phyloP scores from a whole-genome alignment of 2,329 filamentous ascomycete genomes.

The Penicillium sp. region DNA sequence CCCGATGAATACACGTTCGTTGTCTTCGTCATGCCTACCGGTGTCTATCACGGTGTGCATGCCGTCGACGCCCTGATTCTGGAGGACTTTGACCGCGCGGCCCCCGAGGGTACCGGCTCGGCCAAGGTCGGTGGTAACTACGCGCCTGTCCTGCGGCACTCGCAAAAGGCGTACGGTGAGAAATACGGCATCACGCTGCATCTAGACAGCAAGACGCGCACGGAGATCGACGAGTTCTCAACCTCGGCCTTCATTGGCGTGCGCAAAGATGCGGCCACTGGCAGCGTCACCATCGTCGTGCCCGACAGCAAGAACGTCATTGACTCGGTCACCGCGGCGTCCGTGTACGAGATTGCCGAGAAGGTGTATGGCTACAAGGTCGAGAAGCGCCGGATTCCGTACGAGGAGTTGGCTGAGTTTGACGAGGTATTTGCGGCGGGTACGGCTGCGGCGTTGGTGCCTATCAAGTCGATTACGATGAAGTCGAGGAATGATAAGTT shows the following conservation, averaged over 20 bases:
- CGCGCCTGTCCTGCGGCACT: constrained; percentile 83
- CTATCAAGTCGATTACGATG: constrained; percentile 85
- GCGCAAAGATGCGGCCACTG: constrained; percentile 45
- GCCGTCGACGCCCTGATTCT: constrained; percentile 85
- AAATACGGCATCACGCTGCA: constrained; percentile 95
- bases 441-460: constrained; percentile 85
- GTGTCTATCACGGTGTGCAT: constrained; percentile 86
- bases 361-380: constrained; percentile 77
- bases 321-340: constrained; percentile 78
- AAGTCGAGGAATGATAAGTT: constrained; percentile 55
- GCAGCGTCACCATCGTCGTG: constrained; percentile 69
- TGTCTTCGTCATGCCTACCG: constrained; percentile 86
- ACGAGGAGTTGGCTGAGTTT: constrained; percentile 60
- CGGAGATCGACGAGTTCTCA: constrained; percentile 91
- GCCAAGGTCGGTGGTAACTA: constrained; percentile 98
- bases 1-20: constrained; percentile 90
- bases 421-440: constrained; percentile 86
- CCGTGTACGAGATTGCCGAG: constrained; percentile 66
- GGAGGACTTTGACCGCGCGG: constrained; percentile 88
- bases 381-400: constrained; percentile 64
- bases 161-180: constrained; percentile 70
- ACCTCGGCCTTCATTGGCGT: constrained; percentile 91
- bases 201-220: constrained; percentile 77
- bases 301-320: constrained; percentile 86
- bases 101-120: constrained; percentile 83